Conservation (phyloP, 208 protist species). For the Acanthamoeba sp. region DNA sequence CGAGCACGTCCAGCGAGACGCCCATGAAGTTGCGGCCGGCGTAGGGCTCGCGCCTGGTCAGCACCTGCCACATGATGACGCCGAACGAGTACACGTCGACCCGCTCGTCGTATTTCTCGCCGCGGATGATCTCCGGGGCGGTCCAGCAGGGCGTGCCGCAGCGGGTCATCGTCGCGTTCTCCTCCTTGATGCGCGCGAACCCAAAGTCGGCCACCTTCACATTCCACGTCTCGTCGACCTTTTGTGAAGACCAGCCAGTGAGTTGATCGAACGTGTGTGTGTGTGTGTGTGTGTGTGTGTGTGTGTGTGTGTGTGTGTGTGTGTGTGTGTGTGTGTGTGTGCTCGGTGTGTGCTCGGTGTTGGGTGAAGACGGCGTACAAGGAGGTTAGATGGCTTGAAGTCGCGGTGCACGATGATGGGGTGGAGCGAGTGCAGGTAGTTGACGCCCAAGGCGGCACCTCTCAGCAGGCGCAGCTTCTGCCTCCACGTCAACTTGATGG, state of each 20-base stretch:
- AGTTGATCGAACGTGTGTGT: no score
- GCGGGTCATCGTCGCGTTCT: constrained; percentile 48
- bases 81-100: constrained; percentile 10
- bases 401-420: constrained; percentile 41
- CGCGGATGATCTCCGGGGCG: constrained; percentile 30
- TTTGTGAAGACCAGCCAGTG: no score
- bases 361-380: background rate
- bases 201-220: constrained; percentile 47
- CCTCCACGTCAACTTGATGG: constrained; percentile 19
- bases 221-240: constrained; percentile 19
- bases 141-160: constrained; percentile 51
- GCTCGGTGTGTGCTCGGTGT: no score
- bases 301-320: no score
- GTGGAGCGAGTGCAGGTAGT: constrained; percentile 44
- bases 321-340: no score
- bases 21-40: constrained; percentile 39
- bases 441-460: background rate
- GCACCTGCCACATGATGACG: constrained; percentile 10
- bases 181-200: constrained; percentile 26
- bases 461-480: background rate
- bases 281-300: no score
- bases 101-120: constrained; percentile 14
- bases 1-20: constrained; percentile 36
- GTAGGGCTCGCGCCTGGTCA: background rate
- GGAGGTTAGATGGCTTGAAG: constrained; percentile 11